Percentiles rank a stretch among this genome's conserved stretches.
Conservation (phyloP, 2,329 filamentous ascomycete genomes). For the Daldinia eschscholtzii region DNA sequence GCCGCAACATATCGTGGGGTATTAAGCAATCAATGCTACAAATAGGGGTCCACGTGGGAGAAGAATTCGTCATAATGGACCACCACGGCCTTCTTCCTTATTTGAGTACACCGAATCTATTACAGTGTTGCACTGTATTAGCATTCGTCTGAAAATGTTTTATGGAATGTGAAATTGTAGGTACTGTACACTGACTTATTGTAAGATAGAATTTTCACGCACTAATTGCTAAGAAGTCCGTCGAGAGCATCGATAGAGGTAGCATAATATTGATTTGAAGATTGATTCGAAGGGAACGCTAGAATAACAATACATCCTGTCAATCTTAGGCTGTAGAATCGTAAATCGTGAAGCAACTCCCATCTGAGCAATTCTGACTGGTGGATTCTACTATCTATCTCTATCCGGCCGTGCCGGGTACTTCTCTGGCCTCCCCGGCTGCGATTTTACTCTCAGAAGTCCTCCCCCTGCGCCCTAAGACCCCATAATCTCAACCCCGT, state of each 20-base stretch:
- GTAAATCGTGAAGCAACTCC: neutral
- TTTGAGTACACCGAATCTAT: neutral
- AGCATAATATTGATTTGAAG: neutral
- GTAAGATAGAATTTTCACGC: neutral
- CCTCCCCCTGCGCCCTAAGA: constrained; percentile 18
- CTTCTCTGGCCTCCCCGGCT: neutral
- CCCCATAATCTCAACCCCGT: constrained; percentile 32
- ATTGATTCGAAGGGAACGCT: neutral
- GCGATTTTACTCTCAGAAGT: constrained; percentile 2
- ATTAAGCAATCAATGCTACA: neutral
- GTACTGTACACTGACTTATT: neutral
- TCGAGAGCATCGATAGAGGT: too few relatives aligned
- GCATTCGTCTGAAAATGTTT: neutral
- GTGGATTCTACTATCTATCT: neutral
- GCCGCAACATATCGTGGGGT: neutral
- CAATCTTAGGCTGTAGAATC: neutral
- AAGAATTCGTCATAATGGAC: constrained; percentile 10
- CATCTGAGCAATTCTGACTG: neutral
- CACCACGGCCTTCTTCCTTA: neutral
- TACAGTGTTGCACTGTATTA: neutral
- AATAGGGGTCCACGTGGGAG: constrained; percentile 17
- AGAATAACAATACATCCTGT: neutral
- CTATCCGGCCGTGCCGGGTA: neutral
- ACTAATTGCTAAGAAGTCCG: neutral
- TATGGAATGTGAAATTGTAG: neutral